Conservation (phyloP, 2,329 filamentous ascomycete species). For the Ilyonectria destructans region DNA sequence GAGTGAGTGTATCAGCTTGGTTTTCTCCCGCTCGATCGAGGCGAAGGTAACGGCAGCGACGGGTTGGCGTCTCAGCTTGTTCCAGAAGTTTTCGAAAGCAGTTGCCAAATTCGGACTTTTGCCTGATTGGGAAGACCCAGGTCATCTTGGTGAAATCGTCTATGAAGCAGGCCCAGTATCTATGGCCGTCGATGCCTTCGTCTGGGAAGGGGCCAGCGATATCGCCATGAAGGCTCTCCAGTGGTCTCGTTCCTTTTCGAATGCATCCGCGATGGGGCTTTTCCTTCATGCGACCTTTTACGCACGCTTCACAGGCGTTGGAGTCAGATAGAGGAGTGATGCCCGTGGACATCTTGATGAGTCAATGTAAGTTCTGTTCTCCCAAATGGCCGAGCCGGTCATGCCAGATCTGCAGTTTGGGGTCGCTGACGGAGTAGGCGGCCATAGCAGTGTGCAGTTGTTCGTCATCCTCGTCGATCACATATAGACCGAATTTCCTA, state of each 20-base stretch:
- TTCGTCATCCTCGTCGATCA: too few species aligned
- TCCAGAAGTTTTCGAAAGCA: constrained; percentile 6
- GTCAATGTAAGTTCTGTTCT: constrained; percentile 10
- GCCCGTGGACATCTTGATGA: too few species aligned
- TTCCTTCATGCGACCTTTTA: too few species aligned
- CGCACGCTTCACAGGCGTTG: too few species aligned
- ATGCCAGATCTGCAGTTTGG: constrained; percentile 10
- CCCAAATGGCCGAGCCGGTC: constrained; percentile 7
- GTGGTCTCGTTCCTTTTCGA: too few species aligned
- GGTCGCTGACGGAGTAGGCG: not conserved
- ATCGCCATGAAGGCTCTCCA: too few species aligned
- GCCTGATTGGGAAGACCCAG: constrained; percentile 6
- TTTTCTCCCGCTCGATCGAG: constrained; percentile 10
- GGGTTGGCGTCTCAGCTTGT: constrained; percentile 10
- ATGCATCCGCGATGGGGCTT: too few species aligned
- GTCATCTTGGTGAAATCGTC: constrained; percentile 8
- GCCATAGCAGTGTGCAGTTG: too few species aligned
- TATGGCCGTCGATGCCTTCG: constrained; percentile 12
- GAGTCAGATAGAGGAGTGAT: too few species aligned
- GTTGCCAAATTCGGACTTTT: constrained; percentile 8
- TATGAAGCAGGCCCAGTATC: constrained; percentile 11
- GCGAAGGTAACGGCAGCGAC: constrained; percentile 5
- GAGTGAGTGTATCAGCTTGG: too few species aligned
- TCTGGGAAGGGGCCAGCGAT: too few species aligned
- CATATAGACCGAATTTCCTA: too few species aligned